Base-by-base conservation (phyloP, 2,329 filamentous ascomycete genomes). In the Arthrobotrys musiformis region DNA sequence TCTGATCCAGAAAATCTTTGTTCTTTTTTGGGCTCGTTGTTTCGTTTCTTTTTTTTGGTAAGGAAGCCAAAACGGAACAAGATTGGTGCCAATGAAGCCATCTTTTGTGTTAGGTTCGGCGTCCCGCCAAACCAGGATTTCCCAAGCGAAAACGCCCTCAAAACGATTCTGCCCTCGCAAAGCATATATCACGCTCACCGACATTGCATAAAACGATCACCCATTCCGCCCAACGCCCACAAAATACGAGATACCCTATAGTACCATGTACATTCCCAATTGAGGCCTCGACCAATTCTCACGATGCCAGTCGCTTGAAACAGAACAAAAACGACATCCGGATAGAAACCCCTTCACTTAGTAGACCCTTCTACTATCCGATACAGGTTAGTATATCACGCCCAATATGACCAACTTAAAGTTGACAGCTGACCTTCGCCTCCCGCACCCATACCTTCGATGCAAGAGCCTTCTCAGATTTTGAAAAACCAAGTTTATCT, bases 61-160 rank as follows among this genome's bases (percentile, higher is more conserved):
- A 42, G 13, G 37, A n/a, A n/a, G 37, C 37, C 11, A 42, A n/a
- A 42, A 6, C 7, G 11, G 4, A 42, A n/a, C 5, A 37, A 11
- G 33, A 4, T 60, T 60, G 13, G 44, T 35, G 63, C 50, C 63
- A 68, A 68, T 68, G 11, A 58, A 46, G 63, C 63, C 64, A 54
- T 42, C 37, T 40, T 56, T 28, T 11, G 15, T 42, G 4, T 42
- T 42, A n/a, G 15, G 11, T 42, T 13, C 6, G 40, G 33, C 8
- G 9, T 8, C 8, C 15, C 11, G 11, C 19, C 37, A 42, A 60
- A 40, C 35, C 28, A 6, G 46, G 52, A 19, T 40, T 56, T n/a
- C 19, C 11, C 37, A 60, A 4, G 22, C 50, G 64, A 48, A 35
- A 56, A 56, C 50, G 11, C n/a, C 28, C 50, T 54, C 26, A 54